Conservation (phyloP, 2,329 filamentous ascomycete species). For the Bipolaris zeicola region DNA sequence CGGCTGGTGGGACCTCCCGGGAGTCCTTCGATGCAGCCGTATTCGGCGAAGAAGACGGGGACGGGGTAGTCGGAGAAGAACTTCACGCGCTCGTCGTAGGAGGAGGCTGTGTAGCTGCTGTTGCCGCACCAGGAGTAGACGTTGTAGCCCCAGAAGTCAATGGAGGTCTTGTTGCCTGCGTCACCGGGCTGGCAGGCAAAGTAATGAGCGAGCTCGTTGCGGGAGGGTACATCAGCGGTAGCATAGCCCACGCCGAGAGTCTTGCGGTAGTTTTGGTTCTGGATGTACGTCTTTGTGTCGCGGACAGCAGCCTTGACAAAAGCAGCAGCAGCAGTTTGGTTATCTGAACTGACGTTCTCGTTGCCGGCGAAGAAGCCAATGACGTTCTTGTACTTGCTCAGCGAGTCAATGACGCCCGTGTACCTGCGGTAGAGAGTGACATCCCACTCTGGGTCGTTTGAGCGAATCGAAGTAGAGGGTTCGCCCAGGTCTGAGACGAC, state of each 20-base stretch:
- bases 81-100: constrained; percentile 78
- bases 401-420: constrained; percentile 77
- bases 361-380: constrained; percentile 99
- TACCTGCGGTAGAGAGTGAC: constrained; percentile 79
- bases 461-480: constrained; percentile 74
- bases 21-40: constrained; percentile 77
- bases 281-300: constrained; percentile 93
- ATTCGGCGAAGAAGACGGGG: constrained; percentile 97
- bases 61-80: constrained; percentile 91
- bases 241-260: constrained; percentile 90
- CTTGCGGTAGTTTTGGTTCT: constrained; percentile 69
- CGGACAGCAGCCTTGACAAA: constrained; percentile 97
- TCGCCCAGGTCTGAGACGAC: constrained; percentile 80
- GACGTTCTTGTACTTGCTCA: constrained; percentile 84
- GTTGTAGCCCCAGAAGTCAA: constrained; percentile 99
- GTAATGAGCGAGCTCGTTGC: constrained; percentile 82
- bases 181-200: constrained; percentile 79
- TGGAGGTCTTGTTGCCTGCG: constrained; percentile 58
- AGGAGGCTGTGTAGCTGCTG: constrained; percentile 74
- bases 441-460: constrained; percentile 78
- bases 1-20: constrained; percentile 60
- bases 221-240: constrained; percentile 89
- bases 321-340: constrained; percentile 86
- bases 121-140: constrained; percentile 99
- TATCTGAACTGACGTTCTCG: constrained; percentile 86